These are phyloP conservation scores for Suillus tomentosus DNA, from an alignment of 768 basidiomycete species.

Conservation along the genomic window DNA sequence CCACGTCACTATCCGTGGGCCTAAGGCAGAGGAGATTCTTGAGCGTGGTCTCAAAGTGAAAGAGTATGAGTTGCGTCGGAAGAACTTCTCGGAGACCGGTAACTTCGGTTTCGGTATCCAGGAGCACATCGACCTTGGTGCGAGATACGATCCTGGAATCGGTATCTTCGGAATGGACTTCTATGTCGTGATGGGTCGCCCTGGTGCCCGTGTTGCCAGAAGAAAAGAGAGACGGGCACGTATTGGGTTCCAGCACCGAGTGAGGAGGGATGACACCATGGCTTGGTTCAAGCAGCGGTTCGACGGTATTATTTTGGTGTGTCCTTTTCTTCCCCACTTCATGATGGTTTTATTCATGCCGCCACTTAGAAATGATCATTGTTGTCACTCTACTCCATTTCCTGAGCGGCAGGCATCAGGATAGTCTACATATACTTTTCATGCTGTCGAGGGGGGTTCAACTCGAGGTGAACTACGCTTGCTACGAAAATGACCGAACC, in stretches of 20 bases:
- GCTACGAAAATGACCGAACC: slow-evolving; percentile 1
- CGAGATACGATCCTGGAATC: slow-evolving; percentile 96
- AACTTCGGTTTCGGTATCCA: slow-evolving; percentile 99
- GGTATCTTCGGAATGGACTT: slow-evolving; percentile 99
- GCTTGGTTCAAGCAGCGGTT: slow-evolving; percentile 99
- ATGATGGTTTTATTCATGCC: neutral
- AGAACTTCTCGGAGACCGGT: slow-evolving; percentile 97
- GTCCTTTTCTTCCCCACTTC: slow-evolving; percentile 27
- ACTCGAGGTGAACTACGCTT: neutral
- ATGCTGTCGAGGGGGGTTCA: slow-evolving; percentile 3
- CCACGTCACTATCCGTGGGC: slow-evolving; percentile 98
- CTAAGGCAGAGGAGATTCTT: slow-evolving; percentile 99
- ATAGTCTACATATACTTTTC: slow-evolving; percentile 7
- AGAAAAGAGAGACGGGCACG: slow-evolving; percentile 87
- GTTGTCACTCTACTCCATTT: neutral
- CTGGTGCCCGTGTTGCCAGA: slow-evolving; percentile 88
- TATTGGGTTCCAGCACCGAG: slow-evolving; percentile 85
- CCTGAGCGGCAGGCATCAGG: slow-evolving; percentile 10
- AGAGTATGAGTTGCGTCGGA: slow-evolving; percentile 97
- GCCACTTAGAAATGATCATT: neutral
- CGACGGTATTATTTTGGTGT: slow-evolving; percentile 93
- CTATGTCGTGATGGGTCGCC: slow-evolving; percentile 96
- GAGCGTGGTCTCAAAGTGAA: slow-evolving; percentile 99
- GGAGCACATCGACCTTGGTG: slow-evolving; percentile 99
- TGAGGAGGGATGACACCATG: slow-evolving; percentile 96